Base-by-base conservation (phyloP, 148 eudicot genomes). In the Heliosperma pusillum region DNA sequence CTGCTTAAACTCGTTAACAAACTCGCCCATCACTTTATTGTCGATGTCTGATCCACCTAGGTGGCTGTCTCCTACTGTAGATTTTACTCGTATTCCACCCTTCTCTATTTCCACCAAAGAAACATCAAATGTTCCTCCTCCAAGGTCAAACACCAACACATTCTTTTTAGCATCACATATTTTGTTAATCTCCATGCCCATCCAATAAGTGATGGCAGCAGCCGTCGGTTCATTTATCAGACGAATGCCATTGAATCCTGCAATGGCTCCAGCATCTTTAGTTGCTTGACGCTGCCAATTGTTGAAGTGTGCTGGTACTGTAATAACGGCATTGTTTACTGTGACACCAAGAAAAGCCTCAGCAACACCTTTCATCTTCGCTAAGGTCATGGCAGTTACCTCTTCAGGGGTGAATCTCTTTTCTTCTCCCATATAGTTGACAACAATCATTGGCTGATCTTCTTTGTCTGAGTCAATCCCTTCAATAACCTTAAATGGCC, bases 181-280 rank as follows among this genome's bases (percentile, higher is more conserved):
- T 42, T 10, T 42, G 9, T 42, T n/a, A n/a, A n/a, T n/a, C n/a
- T n/a, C n/a, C n/a, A n/a, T n/a, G n/a, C n/a, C 45, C 8, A 42
- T 7, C 5, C 45, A 5, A 42, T 42, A 42, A 42, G 45, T 10
- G 16, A 70, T 70, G 4, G 73, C 74, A 27, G 74, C 74, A 71
- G 74, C 74, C 5, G 74, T 71, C 17, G 74, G 74, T 42, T 71
- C 73, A 25, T 50, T 70, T 7, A 70, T 50, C 2, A 70, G 22
- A 0, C 59, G 36, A 56, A 70, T 2, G 7, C 25, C 74, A 55
- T 71, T 71, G 15, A 55, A 42, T 2, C 62, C 74, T 1, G 74
- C 74, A 5, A 71, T 71, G 16, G 3, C 2, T 1, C 74, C 74
- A 16, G 74, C 61, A 19, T 71, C 74, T 13, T 10, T 71, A 0